Percentiles rank a stretch among this genome's conserved stretches.
Evolutionary conservation across 768 basidiomycete species (phyloP).

Genomic region (Lentinula lateritia): DNA sequence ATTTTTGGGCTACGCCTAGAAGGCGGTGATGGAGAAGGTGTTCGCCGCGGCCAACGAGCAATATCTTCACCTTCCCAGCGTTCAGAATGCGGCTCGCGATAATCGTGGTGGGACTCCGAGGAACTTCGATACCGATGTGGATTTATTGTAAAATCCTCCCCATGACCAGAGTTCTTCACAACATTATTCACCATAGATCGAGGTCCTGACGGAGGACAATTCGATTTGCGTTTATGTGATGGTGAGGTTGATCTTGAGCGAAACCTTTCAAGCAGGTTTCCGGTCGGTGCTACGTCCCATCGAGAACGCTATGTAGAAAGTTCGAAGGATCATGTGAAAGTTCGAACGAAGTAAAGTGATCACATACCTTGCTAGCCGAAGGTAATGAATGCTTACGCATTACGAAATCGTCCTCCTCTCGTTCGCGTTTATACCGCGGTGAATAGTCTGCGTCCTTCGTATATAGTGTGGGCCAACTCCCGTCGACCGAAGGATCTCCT

Average conservation of each 20-base stretch:
- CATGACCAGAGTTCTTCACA: background rate
- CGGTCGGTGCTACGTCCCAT: background rate
- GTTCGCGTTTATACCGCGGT: background rate
- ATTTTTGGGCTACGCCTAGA: background rate
- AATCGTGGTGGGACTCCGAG: background rate
- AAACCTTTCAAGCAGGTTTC: background rate
- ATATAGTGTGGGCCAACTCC: background rate
- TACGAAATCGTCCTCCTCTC: background rate
- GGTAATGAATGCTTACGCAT: background rate
- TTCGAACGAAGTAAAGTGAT: background rate
- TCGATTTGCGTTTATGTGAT: background rate
- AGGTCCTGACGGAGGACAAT: background rate
- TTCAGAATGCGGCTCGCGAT: background rate
- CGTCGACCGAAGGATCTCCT: background rate
- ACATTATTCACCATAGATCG: background rate
- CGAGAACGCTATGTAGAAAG: background rate
- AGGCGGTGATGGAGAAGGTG: background rate
- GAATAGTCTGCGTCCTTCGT: no score
- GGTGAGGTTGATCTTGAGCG: background rate
- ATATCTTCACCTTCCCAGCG: background rate
- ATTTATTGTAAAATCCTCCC: background rate
- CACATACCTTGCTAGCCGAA: background rate
- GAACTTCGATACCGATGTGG: background rate
- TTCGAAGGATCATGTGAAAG: background rate
- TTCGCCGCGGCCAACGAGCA: background rate